Conservation (phyloP, 1,139 yeast species). For the Blastobotrys buckinghamii region DNA sequence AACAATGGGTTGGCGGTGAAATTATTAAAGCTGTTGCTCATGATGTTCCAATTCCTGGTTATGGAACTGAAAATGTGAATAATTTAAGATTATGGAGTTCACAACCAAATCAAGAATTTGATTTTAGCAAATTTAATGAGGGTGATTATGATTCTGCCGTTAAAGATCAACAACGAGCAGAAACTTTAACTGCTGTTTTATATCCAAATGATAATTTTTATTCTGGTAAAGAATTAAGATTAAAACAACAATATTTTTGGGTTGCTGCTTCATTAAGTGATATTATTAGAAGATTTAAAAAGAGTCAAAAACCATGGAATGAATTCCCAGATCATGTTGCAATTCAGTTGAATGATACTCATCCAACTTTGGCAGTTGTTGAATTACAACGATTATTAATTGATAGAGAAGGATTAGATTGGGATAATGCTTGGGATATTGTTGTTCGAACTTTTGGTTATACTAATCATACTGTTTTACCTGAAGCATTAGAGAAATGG, state of each 20-base stretch:
- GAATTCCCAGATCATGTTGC: conserved; percentile 84
- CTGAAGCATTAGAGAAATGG: conserved; percentile 95
- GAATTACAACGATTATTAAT: conserved; percentile 83
- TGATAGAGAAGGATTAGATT: conserved; percentile 72
- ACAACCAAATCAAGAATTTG: conserved; percentile 86
- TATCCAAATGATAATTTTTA: conserved; percentile 92
- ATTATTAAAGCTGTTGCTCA: conserved; percentile 87
- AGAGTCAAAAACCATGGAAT: conserved; percentile 70
- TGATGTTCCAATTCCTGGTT: conserved; percentile 93
- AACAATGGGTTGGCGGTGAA: conserved; percentile 84
- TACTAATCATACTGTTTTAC: conserved; percentile 93
- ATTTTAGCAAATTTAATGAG: conserved; percentile 82
- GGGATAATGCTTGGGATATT: conserved; percentile 84
- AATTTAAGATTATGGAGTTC: conserved; percentile 90
- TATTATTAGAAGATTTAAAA: conserved; percentile 84
- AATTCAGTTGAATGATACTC: conserved; percentile 92
- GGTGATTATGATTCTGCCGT: conserved; percentile 91
- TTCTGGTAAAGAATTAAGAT: conserved; percentile 84
- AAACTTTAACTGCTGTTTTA: conserved; percentile 83
- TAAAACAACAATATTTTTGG: conserved; percentile 97
- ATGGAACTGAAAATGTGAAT: conserved; percentile 75
- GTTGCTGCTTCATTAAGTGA: conserved; percentile 91
- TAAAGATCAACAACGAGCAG: conserved; percentile 78
- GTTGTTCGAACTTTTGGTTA: conserved; percentile 81
- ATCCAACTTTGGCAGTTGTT: conserved; percentile 87